A percentile compares a stretch with the other conserved stretches of the same genome.
Evolutionary conservation across 1,284 basidiomycete genomes (phyloP).

Genomic region (Chondrostereum purpureum): DNA sequence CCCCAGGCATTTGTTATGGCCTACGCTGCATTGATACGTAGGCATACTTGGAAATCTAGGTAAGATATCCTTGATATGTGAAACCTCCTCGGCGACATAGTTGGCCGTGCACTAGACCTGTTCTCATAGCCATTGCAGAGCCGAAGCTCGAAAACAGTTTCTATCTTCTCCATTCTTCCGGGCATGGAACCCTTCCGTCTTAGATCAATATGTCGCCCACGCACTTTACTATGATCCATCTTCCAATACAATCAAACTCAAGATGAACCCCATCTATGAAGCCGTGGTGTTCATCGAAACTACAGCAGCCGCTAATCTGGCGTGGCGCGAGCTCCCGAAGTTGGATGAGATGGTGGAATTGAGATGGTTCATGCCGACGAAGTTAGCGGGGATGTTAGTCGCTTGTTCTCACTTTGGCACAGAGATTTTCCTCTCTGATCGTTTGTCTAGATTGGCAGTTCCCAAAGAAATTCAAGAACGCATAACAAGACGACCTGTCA

Average conservation of each 20-base stretch:
- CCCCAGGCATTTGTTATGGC: too few relatives aligned
- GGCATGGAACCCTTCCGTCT: constrained; percentile 65
- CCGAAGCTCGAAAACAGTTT: constrained; percentile 54
- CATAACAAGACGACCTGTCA: constrained; percentile 56
- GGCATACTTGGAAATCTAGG: too few relatives aligned
- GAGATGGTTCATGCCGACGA: constrained; percentile 54
- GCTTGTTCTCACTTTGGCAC: constrained; percentile 1
- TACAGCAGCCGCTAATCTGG: constrained; percentile 31
- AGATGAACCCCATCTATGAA: constrained; percentile 58
- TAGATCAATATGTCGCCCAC: constrained; percentile 63
- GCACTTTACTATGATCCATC: constrained; percentile 39
- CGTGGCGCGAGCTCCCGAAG: constrained; percentile 31
- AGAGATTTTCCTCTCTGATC: too few relatives aligned
- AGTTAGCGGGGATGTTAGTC: constrained; percentile 26
- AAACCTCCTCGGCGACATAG: too few relatives aligned
- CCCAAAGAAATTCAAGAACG: too few relatives aligned
- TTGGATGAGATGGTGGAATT: constrained; percentile 45
- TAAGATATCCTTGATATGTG: too few relatives aligned
- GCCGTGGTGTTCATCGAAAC: constrained; percentile 46
- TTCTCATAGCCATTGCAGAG: too few relatives aligned
- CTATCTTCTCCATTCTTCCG: constrained; percentile 61
- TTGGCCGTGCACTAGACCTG: too few relatives aligned
- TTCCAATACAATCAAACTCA: constrained; percentile 41
- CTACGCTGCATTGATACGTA: too few relatives aligned
- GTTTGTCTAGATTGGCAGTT: too few relatives aligned